phyloP scores from a whole-genome alignment of 768 basidiomycete genomes.

The Tricholoma furcatifolium region DNA sequence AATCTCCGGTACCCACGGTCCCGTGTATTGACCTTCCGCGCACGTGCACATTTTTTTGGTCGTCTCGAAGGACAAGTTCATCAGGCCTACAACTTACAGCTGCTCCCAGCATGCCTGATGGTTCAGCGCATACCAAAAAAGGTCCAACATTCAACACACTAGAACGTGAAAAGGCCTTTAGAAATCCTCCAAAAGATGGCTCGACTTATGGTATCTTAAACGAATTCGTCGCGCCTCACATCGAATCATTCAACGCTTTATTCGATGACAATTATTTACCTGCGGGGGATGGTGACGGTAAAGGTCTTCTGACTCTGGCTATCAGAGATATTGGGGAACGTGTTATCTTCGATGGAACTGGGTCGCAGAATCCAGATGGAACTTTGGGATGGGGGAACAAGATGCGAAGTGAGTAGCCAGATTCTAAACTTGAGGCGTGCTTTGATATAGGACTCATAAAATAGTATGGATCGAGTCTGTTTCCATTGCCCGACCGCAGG shows the following conservation, averaged over 20 bases:
- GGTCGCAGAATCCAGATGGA: constrained; percentile 49
- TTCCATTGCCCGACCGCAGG: constrained; percentile 80
- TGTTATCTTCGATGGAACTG: constrained; percentile 87
- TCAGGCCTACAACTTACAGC: neutral
- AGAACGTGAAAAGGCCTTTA: constrained; percentile 73
- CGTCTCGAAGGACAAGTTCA: neutral
- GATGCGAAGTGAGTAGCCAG: constrained; percentile 66
- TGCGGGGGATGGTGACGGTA: constrained; percentile 70
- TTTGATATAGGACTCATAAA: neutral
- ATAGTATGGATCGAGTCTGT: constrained; percentile 93
- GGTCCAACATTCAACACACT: constrained; percentile 78
- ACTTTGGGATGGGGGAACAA: constrained; percentile 74
- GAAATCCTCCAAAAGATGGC: constrained; percentile 66
- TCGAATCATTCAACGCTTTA: constrained; percentile 95
- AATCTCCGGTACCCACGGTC: constrained; percentile 32
- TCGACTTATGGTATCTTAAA: constrained; percentile 81
- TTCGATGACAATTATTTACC: constrained; percentile 91
- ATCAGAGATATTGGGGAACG: constrained; percentile 86
- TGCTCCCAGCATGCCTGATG: constrained; percentile 50
- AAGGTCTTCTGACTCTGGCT: constrained; percentile 75
- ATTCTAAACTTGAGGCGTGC: neutral
- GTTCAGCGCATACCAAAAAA: constrained; percentile 34
- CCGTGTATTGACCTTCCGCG: constrained; percentile 13
- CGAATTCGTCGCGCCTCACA: constrained; percentile 90
- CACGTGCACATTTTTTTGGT: constrained; percentile 35